A percentile compares a stretch with the other conserved stretches of the same genome.
Evolutionary conservation across 257 asterid genomes (phyloP).

Genomic region (Oldenlandia corymbosa): DNA sequence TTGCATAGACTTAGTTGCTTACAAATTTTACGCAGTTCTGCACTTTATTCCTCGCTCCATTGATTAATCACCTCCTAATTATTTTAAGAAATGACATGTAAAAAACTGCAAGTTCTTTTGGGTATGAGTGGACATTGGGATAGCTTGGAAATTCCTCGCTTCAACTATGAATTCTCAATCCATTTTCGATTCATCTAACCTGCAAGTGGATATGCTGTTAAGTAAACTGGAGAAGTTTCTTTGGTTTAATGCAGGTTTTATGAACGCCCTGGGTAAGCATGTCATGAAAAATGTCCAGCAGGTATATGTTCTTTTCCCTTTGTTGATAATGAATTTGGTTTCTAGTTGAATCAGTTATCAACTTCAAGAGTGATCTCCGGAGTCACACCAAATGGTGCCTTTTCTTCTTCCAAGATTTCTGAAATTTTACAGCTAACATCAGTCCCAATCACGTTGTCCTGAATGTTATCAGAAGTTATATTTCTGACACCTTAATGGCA

Average conservation of each 20-base stretch:
- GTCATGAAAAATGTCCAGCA: slow-evolving; percentile 59
- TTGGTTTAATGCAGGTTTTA: slow-evolving; percentile 33
- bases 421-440: too few species aligned
- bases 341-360: background rate
- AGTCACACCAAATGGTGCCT: too few species aligned
- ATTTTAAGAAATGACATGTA: background rate
- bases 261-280: slow-evolving; percentile 49
- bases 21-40: background rate
- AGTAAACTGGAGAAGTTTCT: background rate
- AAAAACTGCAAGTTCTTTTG: background rate
- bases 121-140: background rate
- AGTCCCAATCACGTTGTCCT: too few species aligned
- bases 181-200: background rate
- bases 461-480: too few species aligned
- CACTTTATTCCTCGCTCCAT: background rate
- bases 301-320: slow-evolving; percentile 24
- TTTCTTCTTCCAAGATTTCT: too few species aligned
- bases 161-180: background rate
- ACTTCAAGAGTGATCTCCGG: too few species aligned
- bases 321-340: background rate
- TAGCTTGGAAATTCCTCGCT: background rate
- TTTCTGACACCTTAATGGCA: too few species aligned
- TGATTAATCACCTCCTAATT: background rate
- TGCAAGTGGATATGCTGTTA: too few species aligned
- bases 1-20: background rate